Percentiles rank a stretch among this genome's conserved stretches.
These are phyloP conservation scores for Porogramme epimiltina DNA, from an alignment of 1,284 basidiomycete genomes.

Conservation along the genomic window DNA sequence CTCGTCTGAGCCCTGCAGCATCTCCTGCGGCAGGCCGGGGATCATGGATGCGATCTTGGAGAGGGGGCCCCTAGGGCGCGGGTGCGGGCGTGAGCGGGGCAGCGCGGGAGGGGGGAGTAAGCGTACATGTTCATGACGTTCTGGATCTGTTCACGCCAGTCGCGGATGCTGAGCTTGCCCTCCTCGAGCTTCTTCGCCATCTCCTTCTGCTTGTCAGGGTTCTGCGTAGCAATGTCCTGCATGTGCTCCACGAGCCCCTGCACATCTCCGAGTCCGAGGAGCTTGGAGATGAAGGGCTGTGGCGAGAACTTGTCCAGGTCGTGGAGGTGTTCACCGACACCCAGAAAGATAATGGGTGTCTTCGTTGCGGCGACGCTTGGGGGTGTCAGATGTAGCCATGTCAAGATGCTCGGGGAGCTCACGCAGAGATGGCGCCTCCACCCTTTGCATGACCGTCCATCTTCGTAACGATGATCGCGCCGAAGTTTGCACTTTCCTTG, in stretches of 20 bases:
- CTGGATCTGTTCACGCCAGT: constrained; percentile 97
- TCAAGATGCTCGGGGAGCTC: constrained; percentile 36
- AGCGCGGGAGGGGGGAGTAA: constrained; percentile 11
- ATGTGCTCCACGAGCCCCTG: constrained; percentile 97
- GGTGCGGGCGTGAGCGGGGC: constrained; percentile 1
- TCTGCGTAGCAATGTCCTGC: constrained; percentile 91
- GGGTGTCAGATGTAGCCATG: constrained; percentile 12
- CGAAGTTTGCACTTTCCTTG: constrained; percentile 97
- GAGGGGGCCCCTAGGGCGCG: constrained; percentile 80
- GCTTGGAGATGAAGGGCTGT: constrained; percentile 96
- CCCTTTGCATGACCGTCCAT: constrained; percentile 99
- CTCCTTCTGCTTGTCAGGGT: constrained; percentile 96
- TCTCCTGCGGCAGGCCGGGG: constrained; percentile 89
- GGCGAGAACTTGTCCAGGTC: constrained; percentile 97
- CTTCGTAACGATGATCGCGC: constrained; percentile 99
- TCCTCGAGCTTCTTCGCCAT: constrained; percentile 98
- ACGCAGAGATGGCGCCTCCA: constrained; percentile 99
- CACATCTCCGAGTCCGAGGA: constrained; percentile 95
- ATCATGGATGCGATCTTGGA: constrained; percentile 99
- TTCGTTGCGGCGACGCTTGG: constrained; percentile 93
- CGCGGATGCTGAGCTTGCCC: constrained; percentile 94
- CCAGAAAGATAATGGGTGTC: constrained; percentile 98
- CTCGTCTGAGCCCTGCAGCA: constrained; percentile 90
- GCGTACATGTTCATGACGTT: constrained; percentile 98
- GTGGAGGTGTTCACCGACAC: constrained; percentile 95